Evolutionary conservation across 2,329 filamentous ascomycete species (phyloP), one percentile per base, ranked within the genome.

Genomic region (Talaromyces rugulosus): DNA sequence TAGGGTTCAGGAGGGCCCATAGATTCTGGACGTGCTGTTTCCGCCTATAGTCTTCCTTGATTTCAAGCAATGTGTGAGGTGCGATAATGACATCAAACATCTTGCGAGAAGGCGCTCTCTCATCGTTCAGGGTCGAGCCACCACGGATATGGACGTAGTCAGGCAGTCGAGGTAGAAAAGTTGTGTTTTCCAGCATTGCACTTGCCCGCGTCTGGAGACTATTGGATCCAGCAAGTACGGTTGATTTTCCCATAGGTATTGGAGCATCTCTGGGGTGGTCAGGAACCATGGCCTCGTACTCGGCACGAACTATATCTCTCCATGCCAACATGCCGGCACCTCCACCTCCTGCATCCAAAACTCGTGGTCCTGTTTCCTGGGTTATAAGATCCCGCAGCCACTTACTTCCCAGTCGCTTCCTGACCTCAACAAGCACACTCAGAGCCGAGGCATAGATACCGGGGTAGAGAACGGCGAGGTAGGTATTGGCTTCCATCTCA

Each of bases 21-120:
- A 98, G 84, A 64, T 96, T 96, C 71, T 96, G 87, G 23, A 97
- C 81, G 58, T 95, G 82, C 36, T 89, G 85, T 70, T 90, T 93
- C 53, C 93, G 89, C 69, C 89, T 81, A 69, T 88, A 91, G 11
- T 89, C 88, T 72, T 94, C 89, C 63, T 88, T 85, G 4, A 95
- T 76, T 0, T 87, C 85, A 75, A 96, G 88, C 27, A 99, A 82
- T 4, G 88, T 84, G 72, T 99, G 92, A 1, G 92, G 91, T 0
- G 92, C 93, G 66, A 99, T 88, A 67, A 99, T 91, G 5, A 99
- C 77, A 71, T 99, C 95, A 73, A 89, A 97, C 51, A 86, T 84
- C 76, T 98, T 97, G 63, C 89, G 85, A 3, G 83, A 82, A 5
- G 83, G 80, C 8, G 71, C 66, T 54, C 77, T 68, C 23, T 83